Conservation (phyloP, 495 filamentous ascomycete species). For the Neohortaea acidophila region DNA sequence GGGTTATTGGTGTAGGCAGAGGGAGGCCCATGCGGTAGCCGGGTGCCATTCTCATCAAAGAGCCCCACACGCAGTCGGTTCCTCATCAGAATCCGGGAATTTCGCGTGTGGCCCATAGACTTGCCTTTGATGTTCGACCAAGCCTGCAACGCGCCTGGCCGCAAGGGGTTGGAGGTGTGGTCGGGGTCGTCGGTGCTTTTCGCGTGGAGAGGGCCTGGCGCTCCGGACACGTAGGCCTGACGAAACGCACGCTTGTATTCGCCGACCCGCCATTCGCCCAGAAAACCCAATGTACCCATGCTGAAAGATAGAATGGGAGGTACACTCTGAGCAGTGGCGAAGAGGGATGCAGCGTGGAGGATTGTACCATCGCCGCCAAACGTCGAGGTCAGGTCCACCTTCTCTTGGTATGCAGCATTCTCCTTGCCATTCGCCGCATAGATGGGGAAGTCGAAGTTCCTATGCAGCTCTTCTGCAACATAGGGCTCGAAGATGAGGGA, state of each 20-base stretch:
- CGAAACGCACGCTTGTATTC: constrained; percentile 83
- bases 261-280: constrained; percentile 89
- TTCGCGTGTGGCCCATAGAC: constrained; percentile 58
- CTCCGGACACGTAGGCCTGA: constrained; percentile 86
- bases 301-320: constrained; percentile 91
- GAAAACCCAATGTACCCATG: constrained; percentile 89
- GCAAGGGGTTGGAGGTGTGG: background rate
- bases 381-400: constrained; percentile 74
- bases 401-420: constrained; percentile 33
- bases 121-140: constrained; percentile 68
- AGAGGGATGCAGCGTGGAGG: constrained; percentile 76
- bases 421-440: constrained; percentile 30
- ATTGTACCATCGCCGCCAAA: constrained; percentile 95
- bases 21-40: constrained; percentile 19
- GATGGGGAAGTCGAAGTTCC: constrained; percentile 60
- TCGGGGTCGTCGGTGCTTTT: constrained; percentile 15
- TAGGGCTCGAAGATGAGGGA: constrained; percentile 70
- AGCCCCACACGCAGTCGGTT: constrained; percentile 73
- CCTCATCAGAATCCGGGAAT: constrained; percentile 66
- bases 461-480: constrained; percentile 57
- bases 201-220: constrained; percentile 21
- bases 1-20: constrained; percentile 4
- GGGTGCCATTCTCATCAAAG: constrained; percentile 35
- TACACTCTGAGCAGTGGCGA: constrained; percentile 63
- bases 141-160: constrained; percentile 27